Conservation (phyloP, 1,284 basidiomycete species). For the Papiliotrema flavescens region DNA sequence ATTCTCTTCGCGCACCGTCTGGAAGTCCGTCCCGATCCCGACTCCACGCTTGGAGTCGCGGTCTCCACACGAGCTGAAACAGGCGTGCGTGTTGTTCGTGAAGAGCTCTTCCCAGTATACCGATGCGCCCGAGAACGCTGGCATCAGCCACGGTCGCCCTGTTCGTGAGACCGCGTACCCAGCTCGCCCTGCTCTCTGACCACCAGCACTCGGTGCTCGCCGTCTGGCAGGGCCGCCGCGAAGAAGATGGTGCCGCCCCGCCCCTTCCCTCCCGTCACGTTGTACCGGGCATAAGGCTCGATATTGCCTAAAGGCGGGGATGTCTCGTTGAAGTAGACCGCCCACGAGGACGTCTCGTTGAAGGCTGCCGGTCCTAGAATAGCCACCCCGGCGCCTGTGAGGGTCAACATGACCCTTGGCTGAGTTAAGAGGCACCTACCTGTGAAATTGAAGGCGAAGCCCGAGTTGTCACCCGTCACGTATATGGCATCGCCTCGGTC, state of each 20-base stretch:
- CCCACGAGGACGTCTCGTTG: neutral
- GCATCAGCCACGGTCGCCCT: too few species aligned
- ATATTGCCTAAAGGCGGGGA: neutral
- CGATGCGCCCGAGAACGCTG: too few species aligned
- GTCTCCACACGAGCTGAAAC: too few species aligned
- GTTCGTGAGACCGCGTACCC: too few species aligned
- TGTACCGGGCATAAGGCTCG: neutral
- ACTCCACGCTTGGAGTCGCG: too few species aligned
- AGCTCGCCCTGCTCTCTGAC: neutral
- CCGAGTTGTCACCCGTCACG: neutral
- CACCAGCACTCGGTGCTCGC: neutral
- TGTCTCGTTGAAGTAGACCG: neutral
- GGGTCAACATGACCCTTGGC: neutral
- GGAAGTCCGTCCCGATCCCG: too few species aligned
- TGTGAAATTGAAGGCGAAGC: neutral
- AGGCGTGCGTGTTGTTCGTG: too few species aligned
- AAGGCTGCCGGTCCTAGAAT: neutral
- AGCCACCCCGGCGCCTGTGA: neutral
- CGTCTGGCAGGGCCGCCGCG: neutral
- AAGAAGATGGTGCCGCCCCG: neutral
- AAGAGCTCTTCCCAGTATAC: too few species aligned
- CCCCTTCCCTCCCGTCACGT: too few species aligned
- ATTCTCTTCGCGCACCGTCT: too few species aligned
- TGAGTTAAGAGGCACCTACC: neutral
- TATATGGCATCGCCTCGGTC: neutral